Evolutionary conservation across 164 flowering plant genomes (phyloP), one percentile per base, ranked within the genome.

Genomic region (Cinnamomum chago): DNA sequence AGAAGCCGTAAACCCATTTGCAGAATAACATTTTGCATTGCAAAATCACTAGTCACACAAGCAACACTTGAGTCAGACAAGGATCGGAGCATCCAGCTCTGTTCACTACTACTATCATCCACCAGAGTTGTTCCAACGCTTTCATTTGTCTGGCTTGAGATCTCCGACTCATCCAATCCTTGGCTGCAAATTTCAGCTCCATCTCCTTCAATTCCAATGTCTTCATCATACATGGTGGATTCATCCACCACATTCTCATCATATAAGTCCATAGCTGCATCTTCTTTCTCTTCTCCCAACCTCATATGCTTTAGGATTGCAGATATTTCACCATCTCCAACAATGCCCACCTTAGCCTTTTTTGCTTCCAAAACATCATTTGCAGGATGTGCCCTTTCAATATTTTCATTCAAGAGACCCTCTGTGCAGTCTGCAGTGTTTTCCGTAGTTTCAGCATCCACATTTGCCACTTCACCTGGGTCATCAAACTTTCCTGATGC

Each of bases 11-110:
- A 82, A 65, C 99, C 98, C 86, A 96, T 96, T 81, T 96, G 99
- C 77, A 96, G 87, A 72, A 96, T 78, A 73, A 94, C 99, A 85
- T 96, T 96, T 83, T 96, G 99, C 97, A 94, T 94, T 25, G 99
- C 98, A 84, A 80, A 96, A 78, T 96, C 99, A 82, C 90, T 74
- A 18, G 99, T 96, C 69, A 92, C 73, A 81, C 99, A 96, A 62
- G 98, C 98, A 13, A 96, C 95, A 82, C 84, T 89, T 7, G 99
- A 96, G 23, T 96, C 98, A 27, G 98, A 92, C 75, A 96, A 80
- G 68, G 99, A 89, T 78, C 88, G 87, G 15, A 90, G 70, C 79
- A 79, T 86, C 98, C 97, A 92, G 75, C 98, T 95, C 80, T 92
- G 93, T 79, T 92, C 96, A 76, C 97, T 95, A 70, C 85, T 82